A percentile compares a stretch with the other conserved stretches of the same genome.
Conservation (phyloP, 1,139 yeast genomes). For the Blastobotrys buckinghamii region DNA sequence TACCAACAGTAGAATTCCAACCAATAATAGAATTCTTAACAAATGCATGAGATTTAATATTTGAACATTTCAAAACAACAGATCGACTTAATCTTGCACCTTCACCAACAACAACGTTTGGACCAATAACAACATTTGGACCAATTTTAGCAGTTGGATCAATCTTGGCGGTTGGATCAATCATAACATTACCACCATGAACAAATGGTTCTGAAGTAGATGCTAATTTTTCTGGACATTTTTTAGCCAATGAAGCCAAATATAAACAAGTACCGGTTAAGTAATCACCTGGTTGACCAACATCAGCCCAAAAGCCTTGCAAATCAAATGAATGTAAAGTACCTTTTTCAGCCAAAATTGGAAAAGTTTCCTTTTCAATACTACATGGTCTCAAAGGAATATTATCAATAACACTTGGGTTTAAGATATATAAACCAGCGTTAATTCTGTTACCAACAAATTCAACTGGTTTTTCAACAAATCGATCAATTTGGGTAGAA, state of each 20-base stretch:
- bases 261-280: constrained; percentile 92
- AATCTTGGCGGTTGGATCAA: constrained; percentile 93
- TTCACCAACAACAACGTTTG: constrained; percentile 91
- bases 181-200: constrained; percentile 89
- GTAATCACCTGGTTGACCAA: constrained; percentile 99
- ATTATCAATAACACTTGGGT: constrained; percentile 94
- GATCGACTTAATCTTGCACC: constrained; percentile 99
- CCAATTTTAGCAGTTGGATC: constrained; percentile 94
- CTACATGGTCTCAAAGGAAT: constrained; percentile 98
- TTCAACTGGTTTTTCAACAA: constrained; percentile 99
- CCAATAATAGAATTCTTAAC: constrained; percentile 97
- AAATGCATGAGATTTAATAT: constrained; percentile 95
- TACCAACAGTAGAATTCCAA: constrained; percentile 98
- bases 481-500: constrained; percentile 93
- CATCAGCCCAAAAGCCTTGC: constrained; percentile 99
- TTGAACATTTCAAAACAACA: constrained; percentile 85
- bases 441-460: constrained; percentile 92
- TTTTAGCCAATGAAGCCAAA: constrained; percentile 80
- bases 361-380: constrained; percentile 99
- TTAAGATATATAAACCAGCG: constrained; percentile 94
- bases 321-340: constrained; percentile 92
- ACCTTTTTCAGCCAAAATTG: constrained; percentile 82
- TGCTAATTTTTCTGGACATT: constrained; percentile 63
- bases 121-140: constrained; percentile 97
- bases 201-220: constrained; percentile 60